Percentiles rank a stretch among this genome's conserved stretches.
Conservation (phyloP, 208 protist genomes). For the Dictyostelium gargantuum region DNA sequence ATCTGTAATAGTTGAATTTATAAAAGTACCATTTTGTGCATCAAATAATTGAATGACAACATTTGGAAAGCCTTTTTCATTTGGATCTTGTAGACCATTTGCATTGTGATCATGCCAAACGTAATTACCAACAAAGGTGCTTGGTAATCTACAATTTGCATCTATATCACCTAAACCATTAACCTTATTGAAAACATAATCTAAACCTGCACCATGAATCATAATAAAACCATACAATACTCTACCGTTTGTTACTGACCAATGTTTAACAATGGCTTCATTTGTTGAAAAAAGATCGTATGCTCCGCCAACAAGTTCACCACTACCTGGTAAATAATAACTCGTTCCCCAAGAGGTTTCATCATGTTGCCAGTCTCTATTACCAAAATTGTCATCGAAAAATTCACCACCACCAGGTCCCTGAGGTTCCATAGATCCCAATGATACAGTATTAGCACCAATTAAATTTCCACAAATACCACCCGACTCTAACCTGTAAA, state of each 20-base stretch:
- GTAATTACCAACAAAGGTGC: neutral
- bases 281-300: conserved; percentile 17
- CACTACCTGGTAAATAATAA: neutral
- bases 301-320: neutral
- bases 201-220: neutral
- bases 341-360: neutral
- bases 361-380: conserved; percentile 6
- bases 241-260: neutral
- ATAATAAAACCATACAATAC: neutral
- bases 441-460: neutral
- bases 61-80: neutral
- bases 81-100: neutral
- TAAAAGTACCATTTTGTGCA: neutral
- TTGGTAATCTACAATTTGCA: neutral
- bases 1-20: neutral
- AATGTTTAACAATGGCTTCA: neutral
- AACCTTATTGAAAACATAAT: neutral
- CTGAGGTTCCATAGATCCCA: neutral
- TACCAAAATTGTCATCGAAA: conserved; percentile 12
- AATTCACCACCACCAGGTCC: conserved; percentile 33
- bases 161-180: conserved; percentile 34
- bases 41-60: neutral
- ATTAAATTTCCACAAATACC: neutral
- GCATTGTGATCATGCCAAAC: neutral
- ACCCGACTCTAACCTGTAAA: neutral